These are phyloP conservation scores for Dictyostelium capitatum DNA, from an alignment of 78 protist species.

Conservation along the genomic window DNA sequence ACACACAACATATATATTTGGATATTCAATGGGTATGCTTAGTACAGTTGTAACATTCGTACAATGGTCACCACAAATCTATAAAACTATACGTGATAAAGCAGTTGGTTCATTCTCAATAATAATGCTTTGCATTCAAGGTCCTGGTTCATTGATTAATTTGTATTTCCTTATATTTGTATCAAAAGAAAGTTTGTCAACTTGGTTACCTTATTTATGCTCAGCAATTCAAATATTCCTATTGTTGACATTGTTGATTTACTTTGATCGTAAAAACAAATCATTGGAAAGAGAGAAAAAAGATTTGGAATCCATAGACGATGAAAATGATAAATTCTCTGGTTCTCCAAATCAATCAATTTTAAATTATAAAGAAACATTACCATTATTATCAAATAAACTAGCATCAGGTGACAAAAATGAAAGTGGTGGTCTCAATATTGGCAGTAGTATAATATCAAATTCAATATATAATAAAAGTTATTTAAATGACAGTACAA, in stretches of 20 bases:
- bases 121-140: constrained; percentile 71
- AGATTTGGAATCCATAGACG: not conserved
- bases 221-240: constrained; percentile 49
- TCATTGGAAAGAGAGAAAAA: not conserved
- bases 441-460: no score
- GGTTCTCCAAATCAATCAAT: constrained; percentile 18
- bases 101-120: constrained; percentile 79
- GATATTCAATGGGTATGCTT: constrained; percentile 59
- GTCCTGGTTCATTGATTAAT: constrained; percentile 69
- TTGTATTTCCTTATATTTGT: constrained; percentile 69
- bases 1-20: constrained; percentile 47
- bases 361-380: constrained; percentile 6
- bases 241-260: constrained; percentile 42
- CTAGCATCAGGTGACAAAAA: not conserved
- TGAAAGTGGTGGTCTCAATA: no score
- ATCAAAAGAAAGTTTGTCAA: constrained; percentile 62
- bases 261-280: constrained; percentile 35
- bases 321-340: not conserved
- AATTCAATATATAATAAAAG: no score
- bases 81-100: constrained; percentile 56
- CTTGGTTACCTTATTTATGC: constrained; percentile 77
- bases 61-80: constrained; percentile 86
- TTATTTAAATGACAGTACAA: no score
- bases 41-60: constrained; percentile 65
- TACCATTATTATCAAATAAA: not conserved